Base-by-base conservation (phyloP, 805 yeast species). In the Spathaspora sp. region DNA sequence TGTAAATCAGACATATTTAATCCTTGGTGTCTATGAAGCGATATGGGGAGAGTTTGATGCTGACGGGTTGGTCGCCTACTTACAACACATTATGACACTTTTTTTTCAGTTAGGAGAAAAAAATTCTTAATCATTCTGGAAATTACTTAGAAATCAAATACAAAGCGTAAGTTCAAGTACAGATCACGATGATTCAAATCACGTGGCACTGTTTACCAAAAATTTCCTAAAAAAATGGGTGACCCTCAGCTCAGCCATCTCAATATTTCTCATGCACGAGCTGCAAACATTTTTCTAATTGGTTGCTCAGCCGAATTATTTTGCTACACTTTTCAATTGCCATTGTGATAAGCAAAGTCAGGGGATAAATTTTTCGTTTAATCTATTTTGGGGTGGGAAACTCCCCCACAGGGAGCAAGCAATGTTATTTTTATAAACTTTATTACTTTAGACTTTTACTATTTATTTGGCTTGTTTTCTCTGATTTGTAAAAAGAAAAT, bases 1-100 rank as follows among this genome's bases (percentile, higher is more conserved):
- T 86, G 92, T 55, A 87, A 71, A 52, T 83, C 87, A 47, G 91
- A 82, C 93, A 87, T 87, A 28, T 17, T 20, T 11, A 35, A 35
- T 35, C 5, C 11, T 35, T 17, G 7, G 14, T 35, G 40, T 35
- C 40, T 35, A 35, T 35, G 3, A 32, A 16, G 18, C 16, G 17
- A 35, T 35, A 35, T 35, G 18, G 4, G 26, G 6, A 23, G 26
- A 6, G 6, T 23, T 35, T 35, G 40, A 3, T 10, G 17, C 11
- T 7, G 14, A n/a, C 14, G 40, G 9, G n/a, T n/a, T 35, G 11
- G 40, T 11, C 40, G 26, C 32, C 8, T n/a, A 35, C 40, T 35
- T 35, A 12, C 16, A 3, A 35, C 38, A 32, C 40, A 14, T 35
- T 35, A 35, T 35, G 40, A 35, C 40, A n/a, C 16, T n/a, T 35